These are phyloP conservation scores for Ramaria sp. DNA, from an alignment of 768 basidiomycete species.

Conservation along the genomic window DNA sequence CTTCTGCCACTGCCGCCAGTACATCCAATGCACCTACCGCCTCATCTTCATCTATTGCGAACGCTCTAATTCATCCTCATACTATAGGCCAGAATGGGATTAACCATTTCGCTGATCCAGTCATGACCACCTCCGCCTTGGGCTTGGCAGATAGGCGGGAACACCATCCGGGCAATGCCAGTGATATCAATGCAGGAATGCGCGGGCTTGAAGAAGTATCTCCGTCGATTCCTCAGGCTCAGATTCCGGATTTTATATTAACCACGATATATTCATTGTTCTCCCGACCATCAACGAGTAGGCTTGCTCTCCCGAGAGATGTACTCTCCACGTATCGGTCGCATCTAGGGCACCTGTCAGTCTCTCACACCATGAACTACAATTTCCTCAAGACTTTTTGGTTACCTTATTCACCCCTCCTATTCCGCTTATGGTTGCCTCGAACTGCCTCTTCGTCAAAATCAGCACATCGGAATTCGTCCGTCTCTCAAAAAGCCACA, in stretches of 20 bases:
- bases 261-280: slow-evolving; percentile 2
- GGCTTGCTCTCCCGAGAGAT: not conserved
- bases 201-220: not conserved
- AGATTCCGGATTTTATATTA: slow-evolving; percentile 3
- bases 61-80: not conserved
- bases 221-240: not conserved
- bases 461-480: slow-evolving; percentile 49
- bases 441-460: not conserved
- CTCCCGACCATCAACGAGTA: not conserved
- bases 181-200: not conserved
- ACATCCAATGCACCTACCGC: not conserved
- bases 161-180: not conserved
- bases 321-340: slow-evolving; percentile 48
- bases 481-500: slow-evolving; percentile 25
- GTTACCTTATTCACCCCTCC: slow-evolving; percentile 71
- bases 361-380: slow-evolving; percentile 41
- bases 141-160: not conserved
- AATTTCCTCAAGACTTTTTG: slow-evolving; percentile 76
- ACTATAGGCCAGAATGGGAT: not conserved
- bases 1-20: not conserved
- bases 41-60: slow-evolving; percentile 2
- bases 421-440: slow-evolving; percentile 46
- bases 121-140: not conserved
- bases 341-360: slow-evolving; percentile 41
- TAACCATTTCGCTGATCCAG: not conserved